Percentiles rank a stretch among this genome's conserved stretches.
phyloP scores from a whole-genome alignment of 2,329 filamentous ascomycete species.

The Calonectria henricotiae region DNA sequence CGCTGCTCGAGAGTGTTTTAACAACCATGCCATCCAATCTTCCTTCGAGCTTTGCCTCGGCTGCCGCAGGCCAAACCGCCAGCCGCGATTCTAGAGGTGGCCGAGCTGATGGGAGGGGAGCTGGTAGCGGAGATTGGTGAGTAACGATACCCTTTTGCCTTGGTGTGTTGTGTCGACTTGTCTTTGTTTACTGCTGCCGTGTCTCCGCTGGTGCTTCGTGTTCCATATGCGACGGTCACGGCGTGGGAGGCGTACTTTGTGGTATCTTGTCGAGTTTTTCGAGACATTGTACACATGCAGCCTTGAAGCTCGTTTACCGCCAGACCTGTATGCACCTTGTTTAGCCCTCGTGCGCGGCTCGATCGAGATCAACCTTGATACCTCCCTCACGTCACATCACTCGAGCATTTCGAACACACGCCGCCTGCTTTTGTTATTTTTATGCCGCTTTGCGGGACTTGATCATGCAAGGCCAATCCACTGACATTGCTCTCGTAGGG shows the following conservation, averaged over 20 bases:
- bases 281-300: slow-evolving; percentile 24
- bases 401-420: background rate
- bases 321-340: slow-evolving; percentile 23
- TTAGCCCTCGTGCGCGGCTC: slow-evolving; percentile 16
- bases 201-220: slow-evolving; percentile 39
- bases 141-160: slow-evolving; percentile 56
- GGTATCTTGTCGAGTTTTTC: slow-evolving; percentile 20
- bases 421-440: background rate
- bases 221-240: slow-evolving; percentile 25
- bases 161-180: slow-evolving; percentile 31
- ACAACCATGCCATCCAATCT: slow-evolving; percentile 79
- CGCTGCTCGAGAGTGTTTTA: slow-evolving; percentile 42
- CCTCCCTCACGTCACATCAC: background rate
- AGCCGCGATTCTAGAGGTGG: slow-evolving; percentile 74
- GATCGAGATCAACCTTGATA: slow-evolving; percentile 9
- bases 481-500: slow-evolving; percentile 61
- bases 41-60: slow-evolving; percentile 88
- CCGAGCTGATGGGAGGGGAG: slow-evolving; percentile 72
- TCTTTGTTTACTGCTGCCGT: slow-evolving; percentile 40
- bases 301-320: slow-evolving; percentile 32
- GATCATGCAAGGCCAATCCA: slow-evolving; percentile 36
- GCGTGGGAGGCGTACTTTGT: slow-evolving; percentile 22
- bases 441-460: slow-evolving; percentile 22
- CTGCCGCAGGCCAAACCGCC: slow-evolving; percentile 82
- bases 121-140: slow-evolving; percentile 81